phyloP scores from a whole-genome alignment of 768 basidiomycete species.

The Suillus occidentalis region DNA sequence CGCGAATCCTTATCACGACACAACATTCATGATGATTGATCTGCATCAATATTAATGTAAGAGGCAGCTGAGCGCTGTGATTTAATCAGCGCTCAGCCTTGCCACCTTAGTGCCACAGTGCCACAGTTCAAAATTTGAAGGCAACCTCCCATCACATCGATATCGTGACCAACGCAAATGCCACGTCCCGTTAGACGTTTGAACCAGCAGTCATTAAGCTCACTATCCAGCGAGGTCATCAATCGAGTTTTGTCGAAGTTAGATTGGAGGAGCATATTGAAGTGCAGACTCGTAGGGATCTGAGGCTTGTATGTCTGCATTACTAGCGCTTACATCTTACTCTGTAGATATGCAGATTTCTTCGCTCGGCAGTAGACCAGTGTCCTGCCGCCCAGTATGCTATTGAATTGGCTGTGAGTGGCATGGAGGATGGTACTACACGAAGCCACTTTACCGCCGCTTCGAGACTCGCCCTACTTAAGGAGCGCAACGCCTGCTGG shows the following conservation, averaged over 20 bases:
- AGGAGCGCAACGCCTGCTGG: background rate
- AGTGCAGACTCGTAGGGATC: background rate
- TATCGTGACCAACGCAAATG: background rate
- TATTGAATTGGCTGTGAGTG: background rate
- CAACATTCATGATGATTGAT: too few relatives aligned
- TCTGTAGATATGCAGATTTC: background rate
- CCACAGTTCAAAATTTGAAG: too few relatives aligned
- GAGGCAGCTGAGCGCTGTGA: too few relatives aligned
- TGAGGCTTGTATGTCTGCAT: too few relatives aligned
- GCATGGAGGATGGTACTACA: background rate
- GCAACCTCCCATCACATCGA: too few relatives aligned
- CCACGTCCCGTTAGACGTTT: background rate
- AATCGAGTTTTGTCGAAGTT: background rate
- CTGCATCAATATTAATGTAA: too few relatives aligned
- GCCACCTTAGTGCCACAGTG: too few relatives aligned
- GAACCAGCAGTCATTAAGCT: background rate
- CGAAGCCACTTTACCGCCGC: background rate
- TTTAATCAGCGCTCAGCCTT: too few relatives aligned
- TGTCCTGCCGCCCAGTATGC: constrained; percentile 2
- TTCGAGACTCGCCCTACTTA: background rate
- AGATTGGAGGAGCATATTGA: background rate
- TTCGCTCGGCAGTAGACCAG: constrained; percentile 52
- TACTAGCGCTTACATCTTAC: background rate
- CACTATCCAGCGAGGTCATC: background rate
- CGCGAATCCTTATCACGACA: too few relatives aligned